These are phyloP conservation scores for Yarrowia sp. DNA, from an alignment of 805 yeast species.

Conservation along the genomic window DNA sequence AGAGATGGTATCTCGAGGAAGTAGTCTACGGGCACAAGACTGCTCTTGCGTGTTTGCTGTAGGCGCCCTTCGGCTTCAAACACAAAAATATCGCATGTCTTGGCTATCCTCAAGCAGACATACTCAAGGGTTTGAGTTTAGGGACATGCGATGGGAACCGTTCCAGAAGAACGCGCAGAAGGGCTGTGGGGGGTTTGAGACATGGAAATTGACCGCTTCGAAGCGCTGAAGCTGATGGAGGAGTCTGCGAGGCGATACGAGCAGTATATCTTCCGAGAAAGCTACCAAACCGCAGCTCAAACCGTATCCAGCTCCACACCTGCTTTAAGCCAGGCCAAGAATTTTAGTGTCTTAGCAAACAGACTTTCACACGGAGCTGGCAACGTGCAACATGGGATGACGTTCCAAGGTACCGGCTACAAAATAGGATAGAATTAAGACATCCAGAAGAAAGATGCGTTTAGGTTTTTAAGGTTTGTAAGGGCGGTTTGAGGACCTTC, in stretches of 20 bases:
- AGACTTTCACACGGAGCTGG: conserved; percentile 1
- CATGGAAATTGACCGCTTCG: background rate
- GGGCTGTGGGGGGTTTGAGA: background rate
- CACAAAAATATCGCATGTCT: background rate
- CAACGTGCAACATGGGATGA: conserved; percentile 1
- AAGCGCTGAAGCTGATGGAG: background rate
- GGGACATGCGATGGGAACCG: background rate
- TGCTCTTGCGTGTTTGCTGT: background rate
- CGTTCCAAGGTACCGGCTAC: no score
- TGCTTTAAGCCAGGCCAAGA: background rate
- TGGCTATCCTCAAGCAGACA: background rate
- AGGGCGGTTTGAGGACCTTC: background rate
- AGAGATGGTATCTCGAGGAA: no score
- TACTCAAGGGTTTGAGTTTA: background rate
- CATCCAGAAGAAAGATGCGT: background rate
- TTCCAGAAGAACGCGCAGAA: background rate
- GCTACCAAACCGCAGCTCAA: background rate
- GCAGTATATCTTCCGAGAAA: background rate
- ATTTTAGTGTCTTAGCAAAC: background rate
- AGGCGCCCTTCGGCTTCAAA: no score
- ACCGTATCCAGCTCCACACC: background rate
- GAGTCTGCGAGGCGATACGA: background rate
- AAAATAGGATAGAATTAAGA: background rate
- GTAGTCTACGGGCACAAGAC: no score
- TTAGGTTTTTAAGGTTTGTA: background rate